A percentile compares a stretch with the other conserved stretches of the same genome.
These are phyloP conservation scores for Salix purpurea DNA, from an alignment of 345 rosid species.

Conservation along the genomic window DNA sequence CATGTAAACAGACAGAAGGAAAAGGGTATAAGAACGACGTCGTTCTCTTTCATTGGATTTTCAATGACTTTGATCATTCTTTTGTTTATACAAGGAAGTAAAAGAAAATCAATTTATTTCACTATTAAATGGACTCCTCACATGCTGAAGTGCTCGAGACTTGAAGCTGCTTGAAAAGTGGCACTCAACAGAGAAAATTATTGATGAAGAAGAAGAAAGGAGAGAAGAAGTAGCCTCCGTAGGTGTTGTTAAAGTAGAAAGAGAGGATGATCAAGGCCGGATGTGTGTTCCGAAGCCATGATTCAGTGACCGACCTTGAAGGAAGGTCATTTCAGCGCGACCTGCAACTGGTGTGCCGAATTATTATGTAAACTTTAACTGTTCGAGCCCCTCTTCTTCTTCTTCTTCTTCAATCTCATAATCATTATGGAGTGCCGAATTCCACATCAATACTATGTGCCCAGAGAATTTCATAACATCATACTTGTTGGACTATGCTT, in stretches of 20 bases:
- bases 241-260: neutral
- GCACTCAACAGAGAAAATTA: neutral
- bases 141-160: no score
- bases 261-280: neutral
- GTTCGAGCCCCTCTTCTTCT: no score
- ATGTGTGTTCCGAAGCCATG: no score
- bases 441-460: no score
- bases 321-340: no score
- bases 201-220: neutral
- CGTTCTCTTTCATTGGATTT: neutral
- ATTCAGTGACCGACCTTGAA: no score
- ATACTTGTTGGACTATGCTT: no score
- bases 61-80: neutral
- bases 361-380: no score
- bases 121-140: neutral
- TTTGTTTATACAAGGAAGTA: neutral
- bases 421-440: no score
- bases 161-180: neutral
- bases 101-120: neutral
- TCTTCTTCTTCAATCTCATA: no score
- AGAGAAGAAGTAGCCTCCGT: neutral
- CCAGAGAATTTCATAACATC: no score
- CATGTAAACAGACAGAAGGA: neutral
- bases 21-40: neutral
- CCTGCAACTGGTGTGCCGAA: no score